Percentiles rank a stretch among this genome's conserved stretches.
phyloP scores from a whole-genome alignment of 352 stramenopile genomes.

The Pythium aphanidermatum region DNA sequence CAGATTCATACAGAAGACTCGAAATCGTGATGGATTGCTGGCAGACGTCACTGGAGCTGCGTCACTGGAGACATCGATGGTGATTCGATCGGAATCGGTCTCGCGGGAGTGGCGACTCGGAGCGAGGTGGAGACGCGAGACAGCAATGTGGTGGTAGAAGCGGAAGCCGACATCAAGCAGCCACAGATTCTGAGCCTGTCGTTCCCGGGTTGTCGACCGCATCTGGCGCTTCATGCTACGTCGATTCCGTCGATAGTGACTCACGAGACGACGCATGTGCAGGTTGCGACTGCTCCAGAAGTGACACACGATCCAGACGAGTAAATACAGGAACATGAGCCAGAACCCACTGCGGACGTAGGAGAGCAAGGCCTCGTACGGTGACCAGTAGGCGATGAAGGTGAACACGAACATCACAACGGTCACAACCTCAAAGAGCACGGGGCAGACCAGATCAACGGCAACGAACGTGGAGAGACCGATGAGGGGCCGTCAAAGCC shows the following conservation, averaged over 20 bases:
- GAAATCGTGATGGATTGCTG: constrained; percentile 25
- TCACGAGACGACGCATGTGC: constrained; percentile 72
- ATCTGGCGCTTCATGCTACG: constrained; percentile 49
- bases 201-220: constrained; percentile 39
- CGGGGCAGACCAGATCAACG: constrained; percentile 70
- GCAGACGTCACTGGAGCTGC: too few relatives aligned
- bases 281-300: constrained; percentile 78
- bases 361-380: constrained; percentile 57
- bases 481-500: constrained; percentile 49
- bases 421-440: constrained; percentile 64
- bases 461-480: constrained; percentile 73
- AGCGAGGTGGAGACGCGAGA: constrained; percentile 35
- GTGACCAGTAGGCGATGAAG: constrained; percentile 45
- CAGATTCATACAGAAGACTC: constrained; percentile 25
- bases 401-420: constrained; percentile 34
- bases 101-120: constrained; percentile 9
- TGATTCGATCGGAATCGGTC: background rate
- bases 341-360: constrained; percentile 74
- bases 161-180: constrained; percentile 73
- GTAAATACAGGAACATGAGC: constrained; percentile 45
- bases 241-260: constrained; percentile 61
- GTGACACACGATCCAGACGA: constrained; percentile 64
- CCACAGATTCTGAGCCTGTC: constrained; percentile 63
- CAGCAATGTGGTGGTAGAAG: constrained; percentile 51
- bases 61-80: background rate